phyloP scores from a whole-genome alignment of 192 early-diverging fungal genomes.

The Coemansia sp. region DNA sequence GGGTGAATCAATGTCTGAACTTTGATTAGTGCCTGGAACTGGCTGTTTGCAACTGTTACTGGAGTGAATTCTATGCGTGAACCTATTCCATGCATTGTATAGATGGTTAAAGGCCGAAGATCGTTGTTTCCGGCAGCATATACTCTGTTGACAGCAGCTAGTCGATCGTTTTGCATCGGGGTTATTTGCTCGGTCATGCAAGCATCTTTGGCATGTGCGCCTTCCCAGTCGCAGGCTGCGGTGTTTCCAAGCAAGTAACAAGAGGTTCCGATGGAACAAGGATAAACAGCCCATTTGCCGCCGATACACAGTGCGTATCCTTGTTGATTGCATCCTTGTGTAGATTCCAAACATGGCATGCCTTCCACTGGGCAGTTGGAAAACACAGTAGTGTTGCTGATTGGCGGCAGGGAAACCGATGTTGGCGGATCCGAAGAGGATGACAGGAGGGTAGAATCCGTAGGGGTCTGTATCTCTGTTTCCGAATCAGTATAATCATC shows the following conservation, averaged over 20 bases:
- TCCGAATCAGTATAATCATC: background rate
- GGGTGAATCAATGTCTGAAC: slow-evolving; percentile 23
- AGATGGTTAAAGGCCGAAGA: slow-evolving; percentile 15
- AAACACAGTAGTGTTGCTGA: background rate
- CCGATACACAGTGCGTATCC: slow-evolving; percentile 34
- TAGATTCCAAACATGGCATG: slow-evolving; percentile 14
- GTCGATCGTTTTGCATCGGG: background rate
- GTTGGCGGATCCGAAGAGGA: background rate
- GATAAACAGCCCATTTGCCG: slow-evolving; percentile 33
- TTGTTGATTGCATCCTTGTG: slow-evolving; percentile 21
- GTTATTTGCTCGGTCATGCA: slow-evolving; percentile 17
- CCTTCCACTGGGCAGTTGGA: slow-evolving; percentile 28
- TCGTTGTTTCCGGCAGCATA: background rate
- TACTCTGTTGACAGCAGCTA: background rate
- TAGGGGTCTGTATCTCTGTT: background rate
- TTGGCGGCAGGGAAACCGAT: background rate
- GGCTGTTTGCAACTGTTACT: slow-evolving; percentile 8
- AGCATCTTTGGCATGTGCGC: background rate
- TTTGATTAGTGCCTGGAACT: slow-evolving; percentile 28
- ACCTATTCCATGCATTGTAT: slow-evolving; percentile 25
- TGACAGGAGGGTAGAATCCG: too few species aligned
- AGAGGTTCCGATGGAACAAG: slow-evolving; percentile 25
- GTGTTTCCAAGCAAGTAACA: slow-evolving; percentile 23
- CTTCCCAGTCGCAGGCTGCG: slow-evolving; percentile 38
- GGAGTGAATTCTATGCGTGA: slow-evolving; percentile 31